Evolutionary conservation across 495 filamentous ascomycete genomes (phyloP), one percentile per base, ranked within the genome.

Genomic region (Aspergillus conjunctus): DNA sequence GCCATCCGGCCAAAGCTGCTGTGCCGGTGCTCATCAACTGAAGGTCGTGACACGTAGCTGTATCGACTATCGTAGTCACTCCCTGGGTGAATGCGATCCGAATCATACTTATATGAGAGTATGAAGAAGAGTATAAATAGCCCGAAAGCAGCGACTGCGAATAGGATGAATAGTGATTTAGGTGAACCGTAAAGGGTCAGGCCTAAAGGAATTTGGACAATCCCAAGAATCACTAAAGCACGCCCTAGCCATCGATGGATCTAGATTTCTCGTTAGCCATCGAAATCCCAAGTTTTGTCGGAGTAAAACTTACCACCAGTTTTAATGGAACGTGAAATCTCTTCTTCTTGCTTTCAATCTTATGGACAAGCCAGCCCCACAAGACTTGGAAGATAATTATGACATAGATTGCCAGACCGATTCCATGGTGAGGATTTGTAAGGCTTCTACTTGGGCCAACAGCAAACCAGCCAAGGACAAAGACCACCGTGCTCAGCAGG

Each of bases 341-440:
- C 46, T 81, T 75, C 62, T 86, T 86, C 49, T 84, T 82, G 65
- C 84, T 84, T 63, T 88, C 85, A 12, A 79, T 75, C 57, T 80
- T 79, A 59, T 88, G 83, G 39, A 95, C 80, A 39, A 90, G 79
- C 63, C 84, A 84, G 17, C 95, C 95, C 63, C 88, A 88, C 20
- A 97, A 61, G 8, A 87, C 81, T 68, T 97, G 95, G 21, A 92
- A 82, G 30, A 96, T 70, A 17, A 97, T 83, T 64, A 94, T 75
- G 31, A 91, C 88, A 73, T 94, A 98, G 58, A 98, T 87, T 39
- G 92, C 89, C 33, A 96, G 76, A 21, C 94, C 94, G 67, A 98
- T 97, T 58, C 92, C 92, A 76, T 92, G 90, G 77, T 98, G 94
- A 2, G 94, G 94, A 71, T 98, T 98, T 48, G 90, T 90, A 64